Evolutionary conservation across 2,329 filamentous ascomycete species (phyloP).

Genomic region (Blastomyces percursus): DNA sequence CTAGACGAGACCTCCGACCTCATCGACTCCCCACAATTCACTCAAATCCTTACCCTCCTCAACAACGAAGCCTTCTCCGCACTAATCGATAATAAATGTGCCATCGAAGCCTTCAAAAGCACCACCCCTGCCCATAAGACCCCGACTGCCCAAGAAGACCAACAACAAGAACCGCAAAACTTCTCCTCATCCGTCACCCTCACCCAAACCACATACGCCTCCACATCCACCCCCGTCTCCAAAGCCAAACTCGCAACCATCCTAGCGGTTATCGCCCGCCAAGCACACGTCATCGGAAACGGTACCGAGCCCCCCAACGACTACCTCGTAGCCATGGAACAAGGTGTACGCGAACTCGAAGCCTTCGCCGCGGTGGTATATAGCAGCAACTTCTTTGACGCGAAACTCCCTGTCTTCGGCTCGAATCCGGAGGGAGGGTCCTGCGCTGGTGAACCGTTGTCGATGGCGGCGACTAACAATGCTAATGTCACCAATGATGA

Average conservation of each 20-base stretch:
- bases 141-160: slow-evolving; percentile 27
- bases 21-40: slow-evolving; percentile 85
- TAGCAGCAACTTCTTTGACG: slow-evolving; percentile 35
- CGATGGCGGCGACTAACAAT: background rate
- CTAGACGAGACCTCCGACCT: slow-evolving; percentile 94
- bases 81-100: slow-evolving; percentile 72
- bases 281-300: slow-evolving; percentile 80
- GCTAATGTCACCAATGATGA: background rate
- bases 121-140: slow-evolving; percentile 14
- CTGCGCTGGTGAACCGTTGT: background rate
- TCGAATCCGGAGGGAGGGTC: background rate
- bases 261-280: slow-evolving; percentile 76
- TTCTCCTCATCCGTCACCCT: slow-evolving; percentile 36
- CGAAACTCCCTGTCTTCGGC: slow-evolving; percentile 8
- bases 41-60: slow-evolving; percentile 71
- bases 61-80: slow-evolving; percentile 80
- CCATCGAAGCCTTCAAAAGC: slow-evolving; percentile 62
- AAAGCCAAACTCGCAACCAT: slow-evolving; percentile 75
- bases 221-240: slow-evolving; percentile 13
- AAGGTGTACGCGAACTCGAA: slow-evolving; percentile 38
- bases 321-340: slow-evolving; percentile 35
- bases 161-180: slow-evolving; percentile 32
- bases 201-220: slow-evolving; percentile 18
- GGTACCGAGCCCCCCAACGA: slow-evolving; percentile 42
- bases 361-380: slow-evolving; percentile 41